phyloP scores from a whole-genome alignment of 495 filamentous ascomycete genomes.

The Pseudevernia furfuracea region DNA sequence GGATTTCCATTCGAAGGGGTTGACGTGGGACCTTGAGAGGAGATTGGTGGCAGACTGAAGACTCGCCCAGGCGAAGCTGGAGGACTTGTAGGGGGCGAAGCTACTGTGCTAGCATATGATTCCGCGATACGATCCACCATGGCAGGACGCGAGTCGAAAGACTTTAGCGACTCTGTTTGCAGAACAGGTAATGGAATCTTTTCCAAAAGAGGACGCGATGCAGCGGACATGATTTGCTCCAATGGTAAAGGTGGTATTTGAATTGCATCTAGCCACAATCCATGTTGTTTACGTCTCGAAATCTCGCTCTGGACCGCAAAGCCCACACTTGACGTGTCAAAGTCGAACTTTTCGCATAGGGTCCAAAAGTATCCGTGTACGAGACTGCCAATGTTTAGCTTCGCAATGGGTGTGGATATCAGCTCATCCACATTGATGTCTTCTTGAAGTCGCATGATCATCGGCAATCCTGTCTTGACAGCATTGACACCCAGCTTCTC shows the following conservation, averaged over 20 bases:
- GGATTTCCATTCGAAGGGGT: not conserved
- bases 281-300: conserved; percentile 55
- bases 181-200: conserved; percentile 34
- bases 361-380: conserved; percentile 83
- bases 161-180: conserved; percentile 50
- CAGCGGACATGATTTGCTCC: conserved; percentile 35
- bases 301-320: conserved; percentile 68
- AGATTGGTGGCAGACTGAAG: conserved; percentile 52
- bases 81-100: conserved; percentile 60
- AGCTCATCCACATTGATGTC: conserved; percentile 61
- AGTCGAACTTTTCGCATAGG: conserved; percentile 67
- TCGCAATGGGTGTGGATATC: conserved; percentile 45
- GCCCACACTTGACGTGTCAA: conserved; percentile 59
- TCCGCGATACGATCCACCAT: conserved; percentile 66
- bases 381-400: conserved; percentile 71
- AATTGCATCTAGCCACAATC: conserved; percentile 68
- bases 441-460: conserved; percentile 81
- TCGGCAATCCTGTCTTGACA: conserved; percentile 67
- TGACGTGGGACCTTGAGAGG: conserved; percentile 10
- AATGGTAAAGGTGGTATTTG: conserved; percentile 47
- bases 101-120: conserved; percentile 51
- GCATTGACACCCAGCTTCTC: conserved; percentile 78
- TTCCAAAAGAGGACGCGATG: conserved; percentile 28
- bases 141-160: conserved; percentile 56
- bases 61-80: conserved; percentile 61